Evolutionary conservation across 164 flowering plant genomes (phyloP), one percentile per base, ranked within the genome.

Genomic region (Aristolochia californica): DNA sequence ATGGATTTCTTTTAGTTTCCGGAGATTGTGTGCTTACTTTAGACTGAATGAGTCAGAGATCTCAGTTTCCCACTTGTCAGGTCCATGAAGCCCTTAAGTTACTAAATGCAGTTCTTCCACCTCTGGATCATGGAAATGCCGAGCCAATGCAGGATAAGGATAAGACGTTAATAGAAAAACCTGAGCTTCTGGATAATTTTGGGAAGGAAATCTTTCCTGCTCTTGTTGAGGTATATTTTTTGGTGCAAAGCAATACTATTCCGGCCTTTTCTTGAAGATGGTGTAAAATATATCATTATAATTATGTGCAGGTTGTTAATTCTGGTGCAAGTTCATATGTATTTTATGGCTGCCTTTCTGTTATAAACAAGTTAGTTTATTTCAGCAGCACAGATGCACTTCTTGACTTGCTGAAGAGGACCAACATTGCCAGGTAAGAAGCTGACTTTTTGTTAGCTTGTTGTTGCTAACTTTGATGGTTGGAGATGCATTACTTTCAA

Each of bases 41-140:
- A n/a, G n/a, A n/a, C n/a, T n/a, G 18, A 16, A 44, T 17, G 48
- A 25, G 27, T 43, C 2, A 45, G 40, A 5, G 38, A 57, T 24
- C 38, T 57, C 17, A 57, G 13, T 26, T 44, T 22, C 12, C 22
- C 12, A 10, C 20, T 10, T 48, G 0, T n/a, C 76, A 94, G 99
- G 76, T 81, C 59, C 72, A 66, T 70, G 93, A 79, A 77, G 82
- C 83, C 55, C 55, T 94, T 65, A 89, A 83, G 65, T 70, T 94
- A 74, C 73, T 94, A 13, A 78, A 85, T 78, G 83, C 64, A 68
- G 87, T 94, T 64, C 93, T 94, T 30, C 96, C 96, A 43, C 57
- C 75, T 34, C 57, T 68, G 56, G 61, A 65, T 23, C 45, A 72
- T 68, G 67, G 72, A 50, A 72, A 70, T 61, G 55, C 15, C 59